These are phyloP conservation scores for Pachyrhizus erosus DNA, from an alignment of 306 rosid species.

Conservation along the genomic window DNA sequence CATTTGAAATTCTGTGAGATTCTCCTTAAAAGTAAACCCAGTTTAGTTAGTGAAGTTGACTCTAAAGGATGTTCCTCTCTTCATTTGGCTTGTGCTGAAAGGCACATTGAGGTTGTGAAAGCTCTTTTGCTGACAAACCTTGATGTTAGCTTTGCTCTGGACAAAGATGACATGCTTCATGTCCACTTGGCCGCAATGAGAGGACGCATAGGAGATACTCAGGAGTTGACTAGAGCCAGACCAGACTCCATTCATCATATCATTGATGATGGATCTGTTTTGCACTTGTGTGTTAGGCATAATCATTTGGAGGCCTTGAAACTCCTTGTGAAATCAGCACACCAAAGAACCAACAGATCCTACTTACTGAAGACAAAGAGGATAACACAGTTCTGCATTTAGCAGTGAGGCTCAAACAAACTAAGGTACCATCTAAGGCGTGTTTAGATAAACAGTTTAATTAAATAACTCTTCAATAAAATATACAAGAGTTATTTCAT, in stretches of 20 bases:
- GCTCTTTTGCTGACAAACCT: conserved; percentile 3
- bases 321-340: conserved; percentile 5
- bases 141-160: background rate
- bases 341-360: background rate
- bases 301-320: conserved; percentile 39
- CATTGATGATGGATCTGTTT: background rate
- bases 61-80: conserved; percentile 34
- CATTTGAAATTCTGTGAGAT: background rate
- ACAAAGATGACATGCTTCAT: conserved; percentile 39
- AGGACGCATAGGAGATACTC: background rate
- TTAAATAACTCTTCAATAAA: background rate
- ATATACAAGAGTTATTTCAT: background rate
- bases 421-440: conserved; percentile 20
- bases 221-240: background rate
- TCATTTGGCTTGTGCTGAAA: conserved; percentile 37
- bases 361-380: conserved; percentile 29
- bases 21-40: conserved; percentile 11
- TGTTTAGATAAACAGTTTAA: background rate
- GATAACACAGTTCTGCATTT: conserved; percentile 37
- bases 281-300: conserved; percentile 28
- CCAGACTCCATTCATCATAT: background rate
- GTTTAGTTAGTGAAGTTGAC: conserved; percentile 8
- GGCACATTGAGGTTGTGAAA: conserved; percentile 34
- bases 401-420: conserved; percentile 39
- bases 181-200: conserved; percentile 18